Evolutionary conservation across 108 stramenopile genomes (phyloP).

Genomic region (Pseudonitzschia pungens): DNA sequence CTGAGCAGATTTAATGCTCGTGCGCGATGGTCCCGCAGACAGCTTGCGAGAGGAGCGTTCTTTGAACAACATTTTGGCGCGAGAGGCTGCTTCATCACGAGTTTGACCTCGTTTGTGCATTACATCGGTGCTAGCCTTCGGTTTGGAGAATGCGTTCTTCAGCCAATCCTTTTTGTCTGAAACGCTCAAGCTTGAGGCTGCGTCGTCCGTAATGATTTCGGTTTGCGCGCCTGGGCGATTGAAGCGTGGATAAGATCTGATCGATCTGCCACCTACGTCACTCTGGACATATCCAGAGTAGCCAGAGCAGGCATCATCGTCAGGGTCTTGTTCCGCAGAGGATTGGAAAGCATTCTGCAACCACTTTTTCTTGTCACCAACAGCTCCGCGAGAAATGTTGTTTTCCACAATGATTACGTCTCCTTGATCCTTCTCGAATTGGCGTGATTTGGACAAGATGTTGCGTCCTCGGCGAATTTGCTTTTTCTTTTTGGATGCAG

Average conservation of each 20-base stretch:
- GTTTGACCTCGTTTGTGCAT: constrained; percentile 25
- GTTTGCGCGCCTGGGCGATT: constrained; percentile 16
- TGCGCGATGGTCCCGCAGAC: not conserved
- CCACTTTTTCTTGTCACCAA: constrained; percentile 36
- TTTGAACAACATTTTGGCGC: constrained; percentile 36
- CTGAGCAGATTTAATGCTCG: not conserved
- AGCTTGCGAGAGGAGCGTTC: constrained; percentile 30
- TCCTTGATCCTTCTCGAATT: constrained; percentile 61
- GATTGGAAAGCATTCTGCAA: constrained; percentile 32
- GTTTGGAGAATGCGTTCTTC: constrained; percentile 60
- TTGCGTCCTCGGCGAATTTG: constrained; percentile 64
- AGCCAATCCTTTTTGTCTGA: constrained; percentile 73
- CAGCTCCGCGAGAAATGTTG: constrained; percentile 35
- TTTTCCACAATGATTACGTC: constrained; percentile 44
- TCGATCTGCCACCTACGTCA: constrained; percentile 16
- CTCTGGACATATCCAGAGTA: constrained; percentile 31
- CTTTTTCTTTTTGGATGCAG: constrained; percentile 62
- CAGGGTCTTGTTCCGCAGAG: constrained; percentile 8
- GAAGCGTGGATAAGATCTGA: not conserved
- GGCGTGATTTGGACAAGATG: constrained; percentile 67
- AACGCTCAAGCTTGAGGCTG: constrained; percentile 47
- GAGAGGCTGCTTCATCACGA: constrained; percentile 36
- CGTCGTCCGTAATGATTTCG: constrained; percentile 32
- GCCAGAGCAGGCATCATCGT: constrained; percentile 11
- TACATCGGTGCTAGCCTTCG: constrained; percentile 36